A percentile compares a stretch with the other conserved stretches of the same genome.
Conservation (phyloP, 768 basidiomycete species). For the Tulasnella sp. region DNA sequence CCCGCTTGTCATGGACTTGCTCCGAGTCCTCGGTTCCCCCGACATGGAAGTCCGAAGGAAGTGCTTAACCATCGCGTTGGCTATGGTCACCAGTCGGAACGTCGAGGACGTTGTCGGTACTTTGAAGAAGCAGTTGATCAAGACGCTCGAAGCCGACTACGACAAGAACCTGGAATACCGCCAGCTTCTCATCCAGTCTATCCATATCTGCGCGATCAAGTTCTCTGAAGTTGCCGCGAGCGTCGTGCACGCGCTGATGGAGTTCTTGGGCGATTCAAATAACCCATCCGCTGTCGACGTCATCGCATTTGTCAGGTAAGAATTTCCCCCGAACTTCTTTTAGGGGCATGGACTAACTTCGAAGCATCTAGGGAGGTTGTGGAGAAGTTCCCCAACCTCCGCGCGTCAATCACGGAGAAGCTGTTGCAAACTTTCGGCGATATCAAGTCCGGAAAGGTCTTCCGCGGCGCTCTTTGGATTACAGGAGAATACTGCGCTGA, state of each 20-base stretch:
- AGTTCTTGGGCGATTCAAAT: slow-evolving; percentile 88
- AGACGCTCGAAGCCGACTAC: slow-evolving; percentile 81
- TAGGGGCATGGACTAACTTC: not conserved
- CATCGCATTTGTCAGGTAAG: slow-evolving; percentile 63
- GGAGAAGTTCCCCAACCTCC: slow-evolving; percentile 88
- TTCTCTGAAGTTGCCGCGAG: slow-evolving; percentile 95
- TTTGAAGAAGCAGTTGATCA: slow-evolving; percentile 95
- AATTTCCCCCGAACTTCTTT: slow-evolving; percentile 18
- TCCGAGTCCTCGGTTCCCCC: slow-evolving; percentile 70
- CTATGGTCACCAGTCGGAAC: slow-evolving; percentile 87
- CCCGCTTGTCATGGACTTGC: slow-evolving; percentile 86
- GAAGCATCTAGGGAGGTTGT: slow-evolving; percentile 64
- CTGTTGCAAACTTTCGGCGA: slow-evolving; percentile 68
- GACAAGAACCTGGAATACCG: slow-evolving; percentile 96
- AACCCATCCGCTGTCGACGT: slow-evolving; percentile 94
- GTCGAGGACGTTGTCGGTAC: slow-evolving; percentile 94
- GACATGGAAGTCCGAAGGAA: slow-evolving; percentile 96
- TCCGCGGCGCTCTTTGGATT: slow-evolving; percentile 94
- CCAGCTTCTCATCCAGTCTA: slow-evolving; percentile 92
- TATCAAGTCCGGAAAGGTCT: slow-evolving; percentile 95
- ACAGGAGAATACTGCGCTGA: slow-evolving; percentile 81
- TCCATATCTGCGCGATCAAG: slow-evolving; percentile 90
- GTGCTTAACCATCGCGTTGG: slow-evolving; percentile 78
- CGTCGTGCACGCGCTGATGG: slow-evolving; percentile 88
- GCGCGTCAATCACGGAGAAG: slow-evolving; percentile 72